Evolutionary conservation across 2,329 filamentous ascomycete genomes (phyloP).

Genomic region (Trichoderma koningii): DNA sequence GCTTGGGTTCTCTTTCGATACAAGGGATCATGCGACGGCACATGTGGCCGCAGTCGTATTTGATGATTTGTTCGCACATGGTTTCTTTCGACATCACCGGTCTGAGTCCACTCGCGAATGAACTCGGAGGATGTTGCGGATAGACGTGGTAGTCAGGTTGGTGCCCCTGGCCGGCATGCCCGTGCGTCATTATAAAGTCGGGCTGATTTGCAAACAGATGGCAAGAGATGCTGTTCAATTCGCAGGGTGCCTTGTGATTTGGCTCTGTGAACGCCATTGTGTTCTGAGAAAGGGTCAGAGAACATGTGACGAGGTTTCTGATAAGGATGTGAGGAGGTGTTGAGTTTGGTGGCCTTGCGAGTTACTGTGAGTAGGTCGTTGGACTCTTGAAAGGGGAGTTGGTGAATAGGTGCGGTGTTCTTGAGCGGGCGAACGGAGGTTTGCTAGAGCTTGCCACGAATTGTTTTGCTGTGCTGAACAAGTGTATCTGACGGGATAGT

Average conservation of each 20-base stretch:
- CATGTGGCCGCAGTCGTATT: conserved; percentile 33
- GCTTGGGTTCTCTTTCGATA: not conserved
- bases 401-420: not conserved
- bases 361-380: not conserved
- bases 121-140: not conserved
- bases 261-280: not conserved
- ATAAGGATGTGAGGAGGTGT: not conserved
- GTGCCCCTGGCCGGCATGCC: not conserved
- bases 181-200: not conserved
- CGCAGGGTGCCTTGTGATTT: not conserved
- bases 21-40: conserved; percentile 17
- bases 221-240: not conserved
- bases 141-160: not conserved
- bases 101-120: not conserved
- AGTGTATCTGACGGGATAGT: too few relatives aligned
- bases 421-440: not conserved
- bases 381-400: not conserved
- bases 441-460: not conserved
- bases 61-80: conserved; percentile 33
- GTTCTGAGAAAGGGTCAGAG: not conserved
- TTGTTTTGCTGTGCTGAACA: not conserved
- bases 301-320: not conserved
- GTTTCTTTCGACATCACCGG: not conserved
- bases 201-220: not conserved
- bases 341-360: not conserved